Evolutionary conservation across 768 basidiomycete species (phyloP).

Genomic region (Kwoniella sp.): DNA sequence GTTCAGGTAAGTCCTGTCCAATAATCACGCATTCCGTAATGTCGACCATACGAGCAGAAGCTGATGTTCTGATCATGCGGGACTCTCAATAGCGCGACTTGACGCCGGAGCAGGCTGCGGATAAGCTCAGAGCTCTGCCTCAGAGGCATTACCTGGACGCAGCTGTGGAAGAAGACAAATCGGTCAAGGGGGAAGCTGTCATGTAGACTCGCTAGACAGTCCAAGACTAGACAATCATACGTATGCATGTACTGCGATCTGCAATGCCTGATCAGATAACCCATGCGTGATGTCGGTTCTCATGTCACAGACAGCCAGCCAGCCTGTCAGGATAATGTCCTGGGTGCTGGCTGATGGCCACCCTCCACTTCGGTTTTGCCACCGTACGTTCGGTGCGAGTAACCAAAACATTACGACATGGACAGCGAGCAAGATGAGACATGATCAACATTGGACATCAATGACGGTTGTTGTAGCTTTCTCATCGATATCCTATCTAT

Average conservation of each 20-base stretch:
- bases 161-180: not conserved
- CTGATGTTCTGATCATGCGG: too few species aligned
- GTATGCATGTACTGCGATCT: too few species aligned
- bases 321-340: too few species aligned
- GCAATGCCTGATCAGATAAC: too few species aligned
- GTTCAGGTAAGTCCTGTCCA: constrained; percentile 67
- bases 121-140: constrained; percentile 62
- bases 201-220: not conserved
- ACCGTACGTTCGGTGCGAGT: not conserved
- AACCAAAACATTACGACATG: constrained; percentile 4
- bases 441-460: not conserved
- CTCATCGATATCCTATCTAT: too few species aligned
- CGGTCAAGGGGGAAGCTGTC: not conserved
- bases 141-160: constrained; percentile 65
- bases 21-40: too few species aligned
- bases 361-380: constrained; percentile 5
- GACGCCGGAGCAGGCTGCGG: constrained; percentile 83
- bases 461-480: too few species aligned
- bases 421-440: not conserved
- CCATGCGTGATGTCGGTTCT: too few species aligned
- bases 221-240: too few species aligned
- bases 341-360: too few species aligned
- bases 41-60: too few species aligned
- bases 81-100: constrained; percentile 72
- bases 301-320: too few species aligned